Percentiles rank a stretch among this genome's conserved stretches.
These are phyloP conservation scores for Rhynchosporium secalis DNA, from an alignment of 2,329 filamentous ascomycete genomes.

Conservation along the genomic window DNA sequence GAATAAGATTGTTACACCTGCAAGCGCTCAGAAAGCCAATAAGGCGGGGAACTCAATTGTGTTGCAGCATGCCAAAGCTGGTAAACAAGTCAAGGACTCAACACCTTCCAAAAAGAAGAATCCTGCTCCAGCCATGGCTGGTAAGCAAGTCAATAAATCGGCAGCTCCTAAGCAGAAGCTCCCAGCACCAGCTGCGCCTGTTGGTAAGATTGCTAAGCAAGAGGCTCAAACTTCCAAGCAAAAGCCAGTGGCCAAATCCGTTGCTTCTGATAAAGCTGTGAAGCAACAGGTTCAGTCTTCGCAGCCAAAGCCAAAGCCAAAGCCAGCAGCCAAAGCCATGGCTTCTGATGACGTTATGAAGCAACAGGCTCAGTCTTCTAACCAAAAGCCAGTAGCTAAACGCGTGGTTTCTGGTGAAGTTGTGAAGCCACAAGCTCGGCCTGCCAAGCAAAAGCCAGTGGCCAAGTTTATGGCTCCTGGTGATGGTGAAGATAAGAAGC, in stretches of 20 bases:
- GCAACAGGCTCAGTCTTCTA: background rate
- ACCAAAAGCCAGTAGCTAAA: constrained; percentile 1
- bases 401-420: background rate
- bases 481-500: background rate
- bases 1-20: background rate
- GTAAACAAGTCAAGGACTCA: background rate
- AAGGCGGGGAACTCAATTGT: background rate
- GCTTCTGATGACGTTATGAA: constrained; percentile 1
- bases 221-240: background rate
- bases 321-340: constrained; percentile 5
- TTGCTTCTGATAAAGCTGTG: constrained; percentile 3
- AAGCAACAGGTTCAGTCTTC: constrained; percentile 1
- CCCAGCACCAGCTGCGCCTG: background rate
- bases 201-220: constrained; percentile 6
- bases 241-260: background rate
- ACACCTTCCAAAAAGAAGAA: constrained; percentile 8
- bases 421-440: background rate
- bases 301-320: background rate
- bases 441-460: background rate
- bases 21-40: constrained; percentile 1
- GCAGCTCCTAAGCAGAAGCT: constrained; percentile 5
- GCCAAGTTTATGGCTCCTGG: constrained; percentile 3
- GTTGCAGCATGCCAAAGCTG: constrained; percentile 10
- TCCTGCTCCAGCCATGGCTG: background rate
- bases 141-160: constrained; percentile 3